Percentiles rank a stretch among this genome's conserved stretches.
Evolutionary conservation across 345 rosid genomes (phyloP).

Genomic region (Arabidopsis suecica): DNA sequence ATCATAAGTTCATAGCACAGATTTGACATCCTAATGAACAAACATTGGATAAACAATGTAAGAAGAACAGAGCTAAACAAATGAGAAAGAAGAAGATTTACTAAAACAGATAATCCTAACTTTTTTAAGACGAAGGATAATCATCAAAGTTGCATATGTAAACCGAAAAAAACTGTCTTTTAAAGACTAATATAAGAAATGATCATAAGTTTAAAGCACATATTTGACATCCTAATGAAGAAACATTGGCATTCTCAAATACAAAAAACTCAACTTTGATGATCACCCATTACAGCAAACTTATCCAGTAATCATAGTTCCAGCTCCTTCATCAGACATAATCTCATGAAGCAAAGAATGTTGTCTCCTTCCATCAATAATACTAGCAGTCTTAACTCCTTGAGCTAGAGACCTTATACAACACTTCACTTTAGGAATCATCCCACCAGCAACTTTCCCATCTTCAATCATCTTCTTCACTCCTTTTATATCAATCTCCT

Average conservation of each 20-base stretch:
- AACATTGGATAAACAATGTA: background rate
- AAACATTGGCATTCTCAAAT: conserved; percentile 7
- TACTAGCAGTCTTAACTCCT: conserved; percentile 90
- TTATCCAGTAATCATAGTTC: conserved; percentile 90
- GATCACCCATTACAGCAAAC: background rate
- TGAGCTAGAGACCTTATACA: conserved; percentile 85
- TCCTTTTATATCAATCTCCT: conserved; percentile 84
- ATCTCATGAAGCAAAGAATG: conserved; percentile 90
- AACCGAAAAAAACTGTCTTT: background rate
- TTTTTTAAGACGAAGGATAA: background rate
- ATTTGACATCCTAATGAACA: conserved; percentile 11
- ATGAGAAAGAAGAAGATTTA: too few species aligned
- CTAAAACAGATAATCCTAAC: background rate
- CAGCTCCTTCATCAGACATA: conserved; percentile 92
- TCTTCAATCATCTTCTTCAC: conserved; percentile 78
- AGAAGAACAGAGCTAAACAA: too few species aligned
- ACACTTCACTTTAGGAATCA: conserved; percentile 93
- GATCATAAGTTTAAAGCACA: background rate
- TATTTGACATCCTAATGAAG: conserved; percentile 4
- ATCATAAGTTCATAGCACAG: background rate
- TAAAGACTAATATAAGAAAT: background rate
- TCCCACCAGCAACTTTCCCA: conserved; percentile 84
- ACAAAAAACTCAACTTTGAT: conserved; percentile 17
- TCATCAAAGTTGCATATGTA: conserved; percentile 5
- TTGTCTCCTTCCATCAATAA: conserved; percentile 82